These are phyloP conservation scores for Rhynchosporium secalis DNA, from an alignment of 2,329 filamentous ascomycete genomes.

Conservation along the genomic window DNA sequence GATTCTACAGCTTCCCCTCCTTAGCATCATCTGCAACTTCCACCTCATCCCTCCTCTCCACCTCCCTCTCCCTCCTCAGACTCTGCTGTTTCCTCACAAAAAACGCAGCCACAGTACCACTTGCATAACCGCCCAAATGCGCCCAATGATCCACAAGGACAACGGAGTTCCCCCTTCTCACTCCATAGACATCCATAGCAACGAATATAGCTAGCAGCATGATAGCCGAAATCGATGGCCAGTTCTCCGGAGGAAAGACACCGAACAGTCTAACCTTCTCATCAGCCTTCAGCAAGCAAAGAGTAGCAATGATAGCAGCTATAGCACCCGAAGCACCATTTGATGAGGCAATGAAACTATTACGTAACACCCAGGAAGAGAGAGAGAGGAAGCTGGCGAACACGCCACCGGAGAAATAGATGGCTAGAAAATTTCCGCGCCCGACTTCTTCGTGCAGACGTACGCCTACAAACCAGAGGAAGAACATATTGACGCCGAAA, in stretches of 20 bases:
- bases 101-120: constrained; percentile 36
- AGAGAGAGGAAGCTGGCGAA: constrained; percentile 61
- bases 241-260: constrained; percentile 52
- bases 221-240: constrained; percentile 54
- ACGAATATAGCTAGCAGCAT: constrained; percentile 54
- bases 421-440: constrained; percentile 65
- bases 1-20: constrained; percentile 23
- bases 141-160: constrained; percentile 42
- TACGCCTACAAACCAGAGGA: constrained; percentile 66
- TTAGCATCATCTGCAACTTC: constrained; percentile 28
- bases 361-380: constrained; percentile 42
- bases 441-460: constrained; percentile 70
- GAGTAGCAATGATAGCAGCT: constrained; percentile 61
- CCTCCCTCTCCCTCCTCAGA: constrained; percentile 30
- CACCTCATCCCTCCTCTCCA: constrained; percentile 30
- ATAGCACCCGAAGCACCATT: constrained; percentile 68
- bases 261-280: constrained; percentile 59
- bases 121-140: constrained; percentile 42
- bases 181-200: constrained; percentile 50
- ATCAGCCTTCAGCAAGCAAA: constrained; percentile 58
- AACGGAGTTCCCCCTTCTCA: constrained; percentile 32
- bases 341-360: constrained; percentile 48
- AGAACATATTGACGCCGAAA: constrained; percentile 62
- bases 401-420: constrained; percentile 61
- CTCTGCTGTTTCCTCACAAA: constrained; percentile 30